Percentiles rank a stretch among this genome's conserved stretches.
These are phyloP conservation scores for Globisporangium solare DNA, from an alignment of 352 stramenopile genomes.

Conservation along the genomic window DNA sequence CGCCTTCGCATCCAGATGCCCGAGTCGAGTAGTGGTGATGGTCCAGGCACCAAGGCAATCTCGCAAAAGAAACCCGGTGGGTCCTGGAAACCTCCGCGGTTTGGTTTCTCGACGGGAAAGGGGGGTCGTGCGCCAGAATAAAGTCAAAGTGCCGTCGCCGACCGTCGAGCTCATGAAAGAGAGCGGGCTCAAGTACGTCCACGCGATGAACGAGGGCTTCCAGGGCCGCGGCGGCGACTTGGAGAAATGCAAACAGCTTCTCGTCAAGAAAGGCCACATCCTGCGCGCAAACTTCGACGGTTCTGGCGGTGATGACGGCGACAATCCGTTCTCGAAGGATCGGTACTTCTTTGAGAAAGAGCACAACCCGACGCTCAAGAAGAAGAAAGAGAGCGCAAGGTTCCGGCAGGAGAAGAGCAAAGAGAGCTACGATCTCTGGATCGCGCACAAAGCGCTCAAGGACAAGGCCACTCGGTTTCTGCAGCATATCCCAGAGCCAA, in stretches of 20 bases:
- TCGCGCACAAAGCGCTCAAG: constrained; percentile 70
- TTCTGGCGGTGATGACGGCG: constrained; percentile 25
- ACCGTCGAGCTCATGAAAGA: constrained; percentile 72
- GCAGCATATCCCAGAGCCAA: constrained; percentile 54
- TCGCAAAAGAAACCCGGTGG: constrained; percentile 12
- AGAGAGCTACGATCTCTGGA: constrained; percentile 70
- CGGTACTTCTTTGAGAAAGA: constrained; percentile 68
- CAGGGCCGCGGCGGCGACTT: constrained; percentile 78
- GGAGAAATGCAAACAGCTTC: constrained; percentile 68
- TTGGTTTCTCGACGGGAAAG: constrained; percentile 73
- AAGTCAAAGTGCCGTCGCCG: constrained; percentile 53
- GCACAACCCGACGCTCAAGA: constrained; percentile 54
- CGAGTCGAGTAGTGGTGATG: constrained; percentile 6
- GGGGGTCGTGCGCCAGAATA: constrained; percentile 55
- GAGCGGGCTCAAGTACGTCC: constrained; percentile 79
- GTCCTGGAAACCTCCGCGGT: constrained; percentile 37
- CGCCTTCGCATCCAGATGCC: constrained; percentile 70
- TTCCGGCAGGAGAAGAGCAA: constrained; percentile 58
- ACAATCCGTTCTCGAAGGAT: constrained; percentile 61
- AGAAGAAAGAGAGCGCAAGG: constrained; percentile 35
- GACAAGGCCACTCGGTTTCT: constrained; percentile 78
- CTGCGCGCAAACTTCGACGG: constrained; percentile 67
- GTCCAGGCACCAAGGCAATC: background rate
- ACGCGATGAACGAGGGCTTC: constrained; percentile 84
- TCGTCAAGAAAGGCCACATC: constrained; percentile 76